phyloP scores from a whole-genome alignment of 164 flowering plant genomes.

The Annona squamosa region DNA sequence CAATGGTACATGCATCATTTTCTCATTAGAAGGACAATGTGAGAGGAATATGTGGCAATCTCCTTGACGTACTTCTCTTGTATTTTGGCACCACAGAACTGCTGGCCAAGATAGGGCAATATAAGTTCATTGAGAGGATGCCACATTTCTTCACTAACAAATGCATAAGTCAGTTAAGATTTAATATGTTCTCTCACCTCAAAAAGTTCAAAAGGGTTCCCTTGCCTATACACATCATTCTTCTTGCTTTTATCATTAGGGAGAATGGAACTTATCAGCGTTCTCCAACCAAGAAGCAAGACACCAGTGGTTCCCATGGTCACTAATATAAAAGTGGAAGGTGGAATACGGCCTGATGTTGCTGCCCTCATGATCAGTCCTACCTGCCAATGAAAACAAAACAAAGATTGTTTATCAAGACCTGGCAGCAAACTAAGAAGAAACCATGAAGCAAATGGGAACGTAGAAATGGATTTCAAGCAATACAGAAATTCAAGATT shows the following conservation, averaged over 20 bases:
- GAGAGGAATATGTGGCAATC: too few species aligned
- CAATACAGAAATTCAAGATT: background rate
- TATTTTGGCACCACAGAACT: background rate
- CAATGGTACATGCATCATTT: background rate
- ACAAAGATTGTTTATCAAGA: background rate
- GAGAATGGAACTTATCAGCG: constrained; percentile 42
- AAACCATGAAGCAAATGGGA: background rate
- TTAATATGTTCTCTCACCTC: constrained; percentile 43
- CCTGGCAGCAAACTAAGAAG: background rate
- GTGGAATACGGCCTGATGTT: constrained; percentile 60
- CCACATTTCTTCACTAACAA: too few species aligned
- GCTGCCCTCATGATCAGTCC: constrained; percentile 62
- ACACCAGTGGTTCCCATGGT: constrained; percentile 85
- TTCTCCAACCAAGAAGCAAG: constrained; percentile 87
- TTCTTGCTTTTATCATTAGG: constrained; percentile 47
- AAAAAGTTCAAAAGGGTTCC: constrained; percentile 89
- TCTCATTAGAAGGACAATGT: background rate
- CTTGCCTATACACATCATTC: constrained; percentile 62
- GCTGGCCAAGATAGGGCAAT: background rate
- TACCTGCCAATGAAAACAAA: constrained; percentile 39
- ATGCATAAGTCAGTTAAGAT: background rate
- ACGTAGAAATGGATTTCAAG: background rate
- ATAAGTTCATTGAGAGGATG: background rate
- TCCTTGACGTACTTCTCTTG: background rate
- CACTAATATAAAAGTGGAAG: constrained; percentile 49